Evolutionary conservation across 257 asterid species (phyloP).

Genomic region (Fraxinus americana): DNA sequence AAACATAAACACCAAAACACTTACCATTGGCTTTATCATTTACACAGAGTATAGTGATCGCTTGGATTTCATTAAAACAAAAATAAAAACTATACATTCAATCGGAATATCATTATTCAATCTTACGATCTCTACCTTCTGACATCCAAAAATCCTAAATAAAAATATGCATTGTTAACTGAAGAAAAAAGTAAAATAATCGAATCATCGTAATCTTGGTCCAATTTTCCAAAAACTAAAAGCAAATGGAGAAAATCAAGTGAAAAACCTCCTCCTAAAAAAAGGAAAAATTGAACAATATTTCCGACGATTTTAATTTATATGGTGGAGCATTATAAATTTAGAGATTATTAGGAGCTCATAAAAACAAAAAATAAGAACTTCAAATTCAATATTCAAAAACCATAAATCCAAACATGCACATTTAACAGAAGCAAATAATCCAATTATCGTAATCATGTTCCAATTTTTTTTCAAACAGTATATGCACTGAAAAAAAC

Average conservation of each 20-base stretch:
- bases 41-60: not conserved
- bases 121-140: not conserved
- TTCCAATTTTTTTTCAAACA: not conserved
- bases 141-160: constrained; percentile 32
- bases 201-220: not conserved
- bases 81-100: too few species aligned
- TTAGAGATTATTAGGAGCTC: not conserved
- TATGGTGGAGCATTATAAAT: not conserved
- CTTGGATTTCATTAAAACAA: too few species aligned
- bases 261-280: not conserved
- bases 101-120: too few species aligned
- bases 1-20: not conserved
- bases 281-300: not conserved
- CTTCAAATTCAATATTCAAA: not conserved
- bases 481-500: not conserved
- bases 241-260: not conserved
- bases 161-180: not conserved
- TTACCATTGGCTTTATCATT: not conserved
- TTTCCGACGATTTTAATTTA: too few species aligned
- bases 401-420: not conserved
- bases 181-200: not conserved
- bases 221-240: not conserved
- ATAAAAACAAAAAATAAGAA: not conserved
- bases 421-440: not conserved
- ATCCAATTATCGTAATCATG: not conserved